Conservation (phyloP, 805 yeast genomes). For the Zygosaccharomyces kombuchaensis region DNA sequence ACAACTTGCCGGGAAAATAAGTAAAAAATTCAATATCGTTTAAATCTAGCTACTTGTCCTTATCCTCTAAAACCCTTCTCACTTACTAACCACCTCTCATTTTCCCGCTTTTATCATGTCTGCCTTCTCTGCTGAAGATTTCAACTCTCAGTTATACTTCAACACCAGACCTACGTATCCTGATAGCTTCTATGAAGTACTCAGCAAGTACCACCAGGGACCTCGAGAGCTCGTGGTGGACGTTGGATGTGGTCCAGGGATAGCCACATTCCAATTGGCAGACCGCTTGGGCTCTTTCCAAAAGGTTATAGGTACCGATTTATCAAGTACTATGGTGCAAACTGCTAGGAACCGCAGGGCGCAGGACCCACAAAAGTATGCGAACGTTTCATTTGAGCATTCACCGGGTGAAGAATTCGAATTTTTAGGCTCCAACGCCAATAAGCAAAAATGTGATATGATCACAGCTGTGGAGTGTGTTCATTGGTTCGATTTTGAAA, state of each 20-base stretch:
- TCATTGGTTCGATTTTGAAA: conserved; percentile 66
- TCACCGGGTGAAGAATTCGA: conserved; percentile 25
- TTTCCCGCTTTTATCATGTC: conserved; percentile 43
- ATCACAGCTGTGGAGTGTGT: conserved; percentile 66
- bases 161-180: conserved; percentile 50
- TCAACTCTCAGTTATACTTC: conserved; percentile 50
- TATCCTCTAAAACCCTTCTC: too few species aligned
- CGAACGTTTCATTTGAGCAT: conserved; percentile 20
- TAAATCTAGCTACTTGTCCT: too few species aligned
- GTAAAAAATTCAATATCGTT: too few species aligned
- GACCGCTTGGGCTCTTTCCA: conserved; percentile 43
- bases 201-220: conserved; percentile 41
- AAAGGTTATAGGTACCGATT: conserved; percentile 53
- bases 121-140: conserved; percentile 51
- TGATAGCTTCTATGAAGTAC: conserved; percentile 40
- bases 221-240: conserved; percentile 42
- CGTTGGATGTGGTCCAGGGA: conserved; percentile 71
- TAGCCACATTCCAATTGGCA: conserved; percentile 42
- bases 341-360: conserved; percentile 33
- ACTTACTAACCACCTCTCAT: too few species aligned
- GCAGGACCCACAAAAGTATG: conserved; percentile 11
- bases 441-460: conserved; percentile 39
- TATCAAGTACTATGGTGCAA: conserved; percentile 48
- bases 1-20: too few species aligned
- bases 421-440: not conserved